A percentile compares a stretch with the other conserved stretches of the same genome.
Conservation (phyloP, 83 land plant genomes). For the Isoetes engelmannii region DNA sequence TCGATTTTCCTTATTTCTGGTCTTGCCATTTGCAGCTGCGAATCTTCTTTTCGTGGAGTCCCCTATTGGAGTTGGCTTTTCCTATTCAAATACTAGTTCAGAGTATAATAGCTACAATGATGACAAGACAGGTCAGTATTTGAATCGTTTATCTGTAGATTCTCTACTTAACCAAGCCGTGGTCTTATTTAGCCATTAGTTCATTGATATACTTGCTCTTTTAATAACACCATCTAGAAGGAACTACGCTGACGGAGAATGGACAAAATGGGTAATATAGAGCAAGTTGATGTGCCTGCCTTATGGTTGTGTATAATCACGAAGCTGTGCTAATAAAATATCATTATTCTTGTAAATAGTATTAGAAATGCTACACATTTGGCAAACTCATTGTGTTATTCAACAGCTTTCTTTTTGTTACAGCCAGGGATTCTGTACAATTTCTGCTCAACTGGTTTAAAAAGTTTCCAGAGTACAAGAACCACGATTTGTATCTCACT, state of each 20-base stretch:
- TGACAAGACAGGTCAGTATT: background rate
- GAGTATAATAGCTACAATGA: slow-evolving; percentile 1
- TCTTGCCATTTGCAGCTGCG: background rate
- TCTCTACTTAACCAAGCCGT: background rate
- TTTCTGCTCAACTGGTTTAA: slow-evolving; percentile 31
- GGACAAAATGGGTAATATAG: too few species aligned
- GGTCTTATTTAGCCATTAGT: background rate
- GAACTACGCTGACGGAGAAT: background rate
- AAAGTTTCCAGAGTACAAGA: slow-evolving; percentile 34
- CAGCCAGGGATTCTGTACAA: slow-evolving; percentile 26
- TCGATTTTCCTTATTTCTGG: background rate
- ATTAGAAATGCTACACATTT: too few species aligned
- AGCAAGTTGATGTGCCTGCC: too few species aligned
- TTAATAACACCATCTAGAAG: background rate
- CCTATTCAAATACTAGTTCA: slow-evolving; percentile 7
- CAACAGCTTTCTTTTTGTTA: background rate
- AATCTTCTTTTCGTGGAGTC: slow-evolving; percentile 8
- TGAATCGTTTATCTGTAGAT: background rate
- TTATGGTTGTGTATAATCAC: background rate
- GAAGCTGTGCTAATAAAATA: background rate
- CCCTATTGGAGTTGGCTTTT: slow-evolving; percentile 6
- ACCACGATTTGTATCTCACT: slow-evolving; percentile 23
- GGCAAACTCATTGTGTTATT: too few species aligned
- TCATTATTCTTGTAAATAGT: background rate
- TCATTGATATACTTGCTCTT: background rate